phyloP scores from a whole-genome alignment of 2,329 filamentous ascomycete species.

The Allantophomopsis cytisporea region DNA sequence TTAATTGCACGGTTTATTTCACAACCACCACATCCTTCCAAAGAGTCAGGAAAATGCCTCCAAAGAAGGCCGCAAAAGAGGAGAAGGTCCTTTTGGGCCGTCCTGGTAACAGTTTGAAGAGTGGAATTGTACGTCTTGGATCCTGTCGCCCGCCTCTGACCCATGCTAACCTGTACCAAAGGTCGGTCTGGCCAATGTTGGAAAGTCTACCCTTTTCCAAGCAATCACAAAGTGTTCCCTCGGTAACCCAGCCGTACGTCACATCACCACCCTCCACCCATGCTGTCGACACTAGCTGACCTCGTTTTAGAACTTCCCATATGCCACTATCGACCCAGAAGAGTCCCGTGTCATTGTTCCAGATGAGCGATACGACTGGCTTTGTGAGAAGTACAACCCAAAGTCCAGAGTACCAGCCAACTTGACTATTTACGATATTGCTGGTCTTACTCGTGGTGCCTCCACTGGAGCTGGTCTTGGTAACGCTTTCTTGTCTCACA shows the following conservation, averaged over 20 bases:
- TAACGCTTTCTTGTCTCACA: slow-evolving; percentile 96
- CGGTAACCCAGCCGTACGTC: slow-evolving; percentile 85
- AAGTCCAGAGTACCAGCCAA: slow-evolving; percentile 96
- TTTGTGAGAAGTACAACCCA: slow-evolving; percentile 91
- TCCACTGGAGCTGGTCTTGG: slow-evolving; percentile 96
- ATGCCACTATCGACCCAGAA: slow-evolving; percentile 97
- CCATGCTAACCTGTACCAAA: slow-evolving; percentile 22
- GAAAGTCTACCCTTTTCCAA: slow-evolving; percentile 99
- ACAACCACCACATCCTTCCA: slow-evolving; percentile 39
- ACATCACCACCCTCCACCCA: slow-evolving; percentile 9
- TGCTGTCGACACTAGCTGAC: slow-evolving; percentile 17
- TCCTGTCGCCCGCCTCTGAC: neutral
- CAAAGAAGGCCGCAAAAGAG: slow-evolving; percentile 84
- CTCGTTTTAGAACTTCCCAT: slow-evolving; percentile 72
- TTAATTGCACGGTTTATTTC: slow-evolving; percentile 23
- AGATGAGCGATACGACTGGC: slow-evolving; percentile 91
- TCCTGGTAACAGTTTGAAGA: slow-evolving; percentile 97
- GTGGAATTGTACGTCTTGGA: slow-evolving; percentile 70
- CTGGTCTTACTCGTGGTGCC: slow-evolving; percentile 86
- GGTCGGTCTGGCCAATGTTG: slow-evolving; percentile 98
- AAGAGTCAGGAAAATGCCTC: slow-evolving; percentile 68
- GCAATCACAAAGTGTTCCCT: slow-evolving; percentile 96
- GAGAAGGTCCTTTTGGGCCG: slow-evolving; percentile 94
- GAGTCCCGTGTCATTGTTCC: slow-evolving; percentile 96
- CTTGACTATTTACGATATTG: slow-evolving; percentile 97